Evolutionary conservation across 2,329 filamentous ascomycete species (phyloP), one percentile per base, ranked within the genome.

Genomic region (Xylaria sp.): DNA sequence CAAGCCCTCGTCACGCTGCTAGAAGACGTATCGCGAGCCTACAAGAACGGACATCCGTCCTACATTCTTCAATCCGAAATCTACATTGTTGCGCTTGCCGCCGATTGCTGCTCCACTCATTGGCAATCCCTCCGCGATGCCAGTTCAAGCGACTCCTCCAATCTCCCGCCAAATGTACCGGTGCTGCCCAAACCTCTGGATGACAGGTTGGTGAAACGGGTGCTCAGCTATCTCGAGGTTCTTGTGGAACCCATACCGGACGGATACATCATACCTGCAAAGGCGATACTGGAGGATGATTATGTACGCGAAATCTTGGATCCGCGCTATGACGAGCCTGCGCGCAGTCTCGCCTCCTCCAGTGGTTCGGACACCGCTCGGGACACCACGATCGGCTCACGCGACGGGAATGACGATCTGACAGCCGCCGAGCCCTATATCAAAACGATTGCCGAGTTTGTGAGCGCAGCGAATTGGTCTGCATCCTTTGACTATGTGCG

Each of bases 401-500:
- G 67, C 49, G 67, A 68, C 43, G 72, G 75, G 17, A 74, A 76
- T 15, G 71, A 76, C 11, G 79, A 79, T 50, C 23, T 77, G 11
- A 69, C 76, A 17, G 79, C 83, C 53, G 78, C 89, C 55, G 87
- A 89, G 70, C 75, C 76, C 7, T 79, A 84, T 67, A 79, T 86
- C 69, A 84, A 84, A 72, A 78, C 75, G 4, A 80, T 90, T 15
- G 78, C 89, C 35, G 87, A 90, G 72, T 91, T 86, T 67, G 76
- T 88, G 61, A 89, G 86, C 14, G 88, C 86, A 7, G 86, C 86
- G 2, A 89, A 83, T 69, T 91, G 88, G 88, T 68, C 79, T 31
- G 75, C 80, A 40, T 82, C 85, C 2, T 85, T 89, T 58, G 85
- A 87, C 50, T 86, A 87, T 69, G 76, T 89, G 58, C 82, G 83